These are phyloP conservation scores for Tuber indicum DNA, from an alignment of 495 filamentous ascomycete genomes.

Conservation along the genomic window DNA sequence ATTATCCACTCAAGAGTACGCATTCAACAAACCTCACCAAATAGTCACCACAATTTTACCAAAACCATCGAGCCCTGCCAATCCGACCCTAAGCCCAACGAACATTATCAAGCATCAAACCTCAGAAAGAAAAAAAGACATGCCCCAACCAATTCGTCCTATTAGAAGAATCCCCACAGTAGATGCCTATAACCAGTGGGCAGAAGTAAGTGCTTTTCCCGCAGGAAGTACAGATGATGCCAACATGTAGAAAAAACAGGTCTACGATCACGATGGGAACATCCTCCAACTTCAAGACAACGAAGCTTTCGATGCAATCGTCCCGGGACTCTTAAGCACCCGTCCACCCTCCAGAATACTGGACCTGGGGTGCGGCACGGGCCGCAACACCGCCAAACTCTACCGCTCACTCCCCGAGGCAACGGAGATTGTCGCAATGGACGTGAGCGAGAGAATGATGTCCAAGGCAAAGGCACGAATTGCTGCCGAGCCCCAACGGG, in stretches of 20 bases:
- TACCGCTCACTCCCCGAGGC: conserved; percentile 37
- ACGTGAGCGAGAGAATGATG: conserved; percentile 50
- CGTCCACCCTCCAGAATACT: conserved; percentile 46
- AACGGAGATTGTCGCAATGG: conserved; percentile 43
- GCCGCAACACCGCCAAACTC: conserved; percentile 59
- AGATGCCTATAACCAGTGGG: conserved; percentile 48
- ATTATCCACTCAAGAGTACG: neutral
- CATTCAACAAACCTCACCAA: neutral
- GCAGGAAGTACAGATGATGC: neutral
- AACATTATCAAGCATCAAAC: neutral
- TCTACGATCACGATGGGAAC: conserved; percentile 69
- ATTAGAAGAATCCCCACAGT: conserved; percentile 43
- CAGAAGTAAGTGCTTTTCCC: conserved; percentile 34
- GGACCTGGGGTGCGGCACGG: conserved; percentile 65
- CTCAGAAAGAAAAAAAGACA: neutral
- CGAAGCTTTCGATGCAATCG: conserved; percentile 50
- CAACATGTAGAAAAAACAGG: conserved; percentile 31
- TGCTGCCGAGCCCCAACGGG: conserved; percentile 15
- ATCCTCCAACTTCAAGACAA: conserved; percentile 66
- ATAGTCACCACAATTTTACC: neutral
- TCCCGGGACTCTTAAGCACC: conserved; percentile 51
- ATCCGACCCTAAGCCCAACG: neutral
- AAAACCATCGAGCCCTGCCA: neutral
- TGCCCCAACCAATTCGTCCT: conserved; percentile 8
- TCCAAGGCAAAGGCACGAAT: conserved; percentile 49